phyloP scores from a whole-genome alignment of 768 basidiomycete genomes.

The Mycena indigotica region DNA sequence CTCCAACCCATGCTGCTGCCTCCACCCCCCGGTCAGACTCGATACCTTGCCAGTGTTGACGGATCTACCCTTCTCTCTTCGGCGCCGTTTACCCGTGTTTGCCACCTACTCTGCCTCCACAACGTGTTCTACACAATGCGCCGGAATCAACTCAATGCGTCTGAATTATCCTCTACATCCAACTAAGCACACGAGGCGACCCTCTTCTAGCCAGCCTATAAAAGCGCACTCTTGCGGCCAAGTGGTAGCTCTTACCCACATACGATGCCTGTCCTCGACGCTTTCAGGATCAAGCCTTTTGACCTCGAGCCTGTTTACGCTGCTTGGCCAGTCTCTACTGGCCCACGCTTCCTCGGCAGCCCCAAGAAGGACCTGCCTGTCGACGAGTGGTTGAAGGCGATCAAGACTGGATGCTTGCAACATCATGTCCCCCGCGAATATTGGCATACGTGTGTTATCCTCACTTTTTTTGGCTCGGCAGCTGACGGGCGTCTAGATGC shows the following conservation, averaged over 20 bases:
- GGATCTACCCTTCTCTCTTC: neutral
- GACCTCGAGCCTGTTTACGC: conserved; percentile 70
- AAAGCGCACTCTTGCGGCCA: neutral
- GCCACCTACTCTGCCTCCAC: neutral
- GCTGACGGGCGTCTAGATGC: conserved; percentile 44
- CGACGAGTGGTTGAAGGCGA: conserved; percentile 71
- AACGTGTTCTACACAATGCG: conserved; percentile 16
- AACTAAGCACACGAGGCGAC: conserved; percentile 6
- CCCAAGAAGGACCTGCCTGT: conserved; percentile 69
- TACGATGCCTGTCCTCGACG: conserved; percentile 51
- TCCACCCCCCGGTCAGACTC: neutral
- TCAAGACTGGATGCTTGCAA: conserved; percentile 71
- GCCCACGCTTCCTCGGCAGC: conserved; percentile 68
- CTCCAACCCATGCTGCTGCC: too few species aligned
- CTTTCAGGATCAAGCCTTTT: conserved; percentile 79
- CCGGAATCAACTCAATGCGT: too few species aligned
- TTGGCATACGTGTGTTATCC: conserved; percentile 57
- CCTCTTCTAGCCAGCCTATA: neutral
- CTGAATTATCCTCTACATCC: neutral
- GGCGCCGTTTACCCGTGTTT: neutral
- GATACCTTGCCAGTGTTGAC: neutral
- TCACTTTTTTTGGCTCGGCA: neutral
- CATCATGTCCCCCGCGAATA: conserved; percentile 76
- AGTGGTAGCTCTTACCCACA: conserved; percentile 6
- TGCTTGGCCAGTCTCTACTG: conserved; percentile 56